Conservation (phyloP, 2,329 filamentous ascomycete species). For the Fusarium liriodendri region DNA sequence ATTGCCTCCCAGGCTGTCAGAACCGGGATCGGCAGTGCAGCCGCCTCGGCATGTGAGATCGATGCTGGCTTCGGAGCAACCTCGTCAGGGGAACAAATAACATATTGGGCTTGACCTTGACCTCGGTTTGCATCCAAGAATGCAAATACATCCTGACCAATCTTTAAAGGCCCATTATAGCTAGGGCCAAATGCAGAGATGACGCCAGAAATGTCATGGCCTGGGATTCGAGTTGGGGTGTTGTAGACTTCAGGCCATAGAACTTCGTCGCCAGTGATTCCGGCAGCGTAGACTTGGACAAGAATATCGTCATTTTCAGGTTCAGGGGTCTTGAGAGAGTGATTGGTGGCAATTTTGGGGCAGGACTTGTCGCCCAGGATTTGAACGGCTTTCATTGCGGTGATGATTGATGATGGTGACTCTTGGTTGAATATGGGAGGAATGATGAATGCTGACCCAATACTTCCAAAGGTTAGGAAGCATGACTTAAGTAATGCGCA, state of each 20-base stretch:
- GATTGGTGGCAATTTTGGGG: constrained; percentile 30
- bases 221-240: constrained; percentile 45
- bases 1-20: constrained; percentile 27
- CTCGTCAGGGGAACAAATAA: neutral
- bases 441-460: neutral
- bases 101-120: constrained; percentile 12
- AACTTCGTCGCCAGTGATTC: constrained; percentile 50
- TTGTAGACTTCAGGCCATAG: constrained; percentile 49
- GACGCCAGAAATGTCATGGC: constrained; percentile 50
- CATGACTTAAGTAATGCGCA: neutral
- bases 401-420: neutral
- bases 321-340: constrained; percentile 26
- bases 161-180: neutral
- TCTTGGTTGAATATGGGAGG: neutral
- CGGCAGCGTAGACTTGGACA: constrained; percentile 47
- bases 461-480: neutral
- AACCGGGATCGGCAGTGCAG: constrained; percentile 8
- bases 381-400: constrained; percentile 50
- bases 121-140: neutral
- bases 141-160: constrained; percentile 2
- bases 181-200: constrained; percentile 37
- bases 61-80: constrained; percentile 3
- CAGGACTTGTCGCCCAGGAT: constrained; percentile 40
- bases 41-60: constrained; percentile 3
- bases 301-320: constrained; percentile 40